phyloP scores from a whole-genome alignment of 2,329 filamentous ascomycete genomes.

The Fusarium sp. region DNA sequence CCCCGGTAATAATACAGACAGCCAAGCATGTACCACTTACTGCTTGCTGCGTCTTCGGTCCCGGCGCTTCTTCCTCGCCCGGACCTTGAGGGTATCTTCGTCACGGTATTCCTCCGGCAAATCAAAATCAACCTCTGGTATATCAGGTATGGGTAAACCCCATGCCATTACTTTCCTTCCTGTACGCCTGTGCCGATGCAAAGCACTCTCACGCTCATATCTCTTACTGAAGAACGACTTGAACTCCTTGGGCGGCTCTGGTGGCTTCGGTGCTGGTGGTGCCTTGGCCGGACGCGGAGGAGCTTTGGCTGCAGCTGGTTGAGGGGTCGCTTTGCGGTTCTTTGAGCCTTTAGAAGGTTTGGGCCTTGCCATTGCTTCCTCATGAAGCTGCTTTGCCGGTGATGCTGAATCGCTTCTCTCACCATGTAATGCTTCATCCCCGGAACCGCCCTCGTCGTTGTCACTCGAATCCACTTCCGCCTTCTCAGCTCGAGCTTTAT shows the following conservation, averaged over 20 bases:
- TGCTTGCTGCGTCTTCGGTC: constrained; percentile 66
- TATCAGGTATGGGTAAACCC: constrained; percentile 83
- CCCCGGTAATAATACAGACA: constrained; percentile 42
- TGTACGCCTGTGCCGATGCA: constrained; percentile 78
- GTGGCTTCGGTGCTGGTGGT: constrained; percentile 50
- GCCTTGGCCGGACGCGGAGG: constrained; percentile 43
- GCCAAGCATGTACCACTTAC: constrained; percentile 44
- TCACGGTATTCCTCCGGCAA: constrained; percentile 76
- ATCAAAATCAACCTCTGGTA: constrained; percentile 77
- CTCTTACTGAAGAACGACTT: constrained; percentile 88
- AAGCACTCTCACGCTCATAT: constrained; percentile 81
- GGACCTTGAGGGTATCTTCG: constrained; percentile 67
- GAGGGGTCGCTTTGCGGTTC: constrained; percentile 49
- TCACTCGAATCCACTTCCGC: constrained; percentile 51
- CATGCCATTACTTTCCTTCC: constrained; percentile 82
- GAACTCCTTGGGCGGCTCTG: constrained; percentile 71
- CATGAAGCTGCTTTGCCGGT: constrained; percentile 77
- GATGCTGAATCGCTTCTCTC: constrained; percentile 63
- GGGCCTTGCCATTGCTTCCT: constrained; percentile 73
- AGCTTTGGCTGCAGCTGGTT: constrained; percentile 35
- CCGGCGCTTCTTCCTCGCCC: constrained; percentile 73
- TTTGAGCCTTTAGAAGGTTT: constrained; percentile 54
- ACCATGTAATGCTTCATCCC: constrained; percentile 65
- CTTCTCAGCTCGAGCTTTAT: constrained; percentile 62
- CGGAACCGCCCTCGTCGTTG: constrained; percentile 42